Percentiles rank a stretch among this genome's conserved stretches.
Conservation (phyloP, 2,329 filamentous ascomycete genomes). For the Botrytis elliptica region DNA sequence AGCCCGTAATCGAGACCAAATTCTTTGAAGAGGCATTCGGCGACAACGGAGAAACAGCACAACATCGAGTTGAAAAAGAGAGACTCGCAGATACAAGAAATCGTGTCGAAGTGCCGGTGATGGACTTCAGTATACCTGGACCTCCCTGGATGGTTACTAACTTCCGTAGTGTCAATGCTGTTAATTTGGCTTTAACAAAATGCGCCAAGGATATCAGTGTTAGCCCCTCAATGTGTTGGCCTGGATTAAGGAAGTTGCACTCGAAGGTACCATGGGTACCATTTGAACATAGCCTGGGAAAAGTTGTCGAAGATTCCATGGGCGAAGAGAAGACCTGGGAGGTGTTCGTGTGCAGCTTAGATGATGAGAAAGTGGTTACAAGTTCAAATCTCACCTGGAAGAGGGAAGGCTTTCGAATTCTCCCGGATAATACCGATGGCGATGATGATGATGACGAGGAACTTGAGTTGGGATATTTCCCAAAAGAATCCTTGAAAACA, state of each 20-base stretch:
- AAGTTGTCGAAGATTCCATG: constrained; percentile 43
- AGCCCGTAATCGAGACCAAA: constrained; percentile 22
- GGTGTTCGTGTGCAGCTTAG: constrained; percentile 39
- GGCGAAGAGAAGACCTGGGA: constrained; percentile 42
- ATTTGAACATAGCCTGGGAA: constrained; percentile 41
- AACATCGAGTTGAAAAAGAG: constrained; percentile 36
- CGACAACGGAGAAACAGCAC: constrained; percentile 27
- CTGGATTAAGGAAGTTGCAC: constrained; percentile 41
- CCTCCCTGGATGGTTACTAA: constrained; percentile 47
- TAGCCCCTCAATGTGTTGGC: constrained; percentile 42
- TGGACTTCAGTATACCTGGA: constrained; percentile 45
- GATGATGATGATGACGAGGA: constrained; percentile 43
- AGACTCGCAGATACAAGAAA: constrained; percentile 42
- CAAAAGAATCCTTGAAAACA: constrained; percentile 37
- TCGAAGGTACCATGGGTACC: constrained; percentile 47
- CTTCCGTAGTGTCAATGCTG: constrained; percentile 20
- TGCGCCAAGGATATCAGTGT: constrained; percentile 32
- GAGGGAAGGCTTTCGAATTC: constrained; percentile 46
- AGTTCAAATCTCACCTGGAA: constrained; percentile 49
- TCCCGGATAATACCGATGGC: constrained; percentile 39
- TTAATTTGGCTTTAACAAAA: constrained; percentile 38
- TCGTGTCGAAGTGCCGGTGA: constrained; percentile 48
- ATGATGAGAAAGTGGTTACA: constrained; percentile 38
- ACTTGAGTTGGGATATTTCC: constrained; percentile 36
- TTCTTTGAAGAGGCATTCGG: constrained; percentile 36